A percentile compares a stretch with the other conserved stretches of the same genome.
Conservation (phyloP, 441 rosid genomes). For the Brassica hybrid region DNA sequence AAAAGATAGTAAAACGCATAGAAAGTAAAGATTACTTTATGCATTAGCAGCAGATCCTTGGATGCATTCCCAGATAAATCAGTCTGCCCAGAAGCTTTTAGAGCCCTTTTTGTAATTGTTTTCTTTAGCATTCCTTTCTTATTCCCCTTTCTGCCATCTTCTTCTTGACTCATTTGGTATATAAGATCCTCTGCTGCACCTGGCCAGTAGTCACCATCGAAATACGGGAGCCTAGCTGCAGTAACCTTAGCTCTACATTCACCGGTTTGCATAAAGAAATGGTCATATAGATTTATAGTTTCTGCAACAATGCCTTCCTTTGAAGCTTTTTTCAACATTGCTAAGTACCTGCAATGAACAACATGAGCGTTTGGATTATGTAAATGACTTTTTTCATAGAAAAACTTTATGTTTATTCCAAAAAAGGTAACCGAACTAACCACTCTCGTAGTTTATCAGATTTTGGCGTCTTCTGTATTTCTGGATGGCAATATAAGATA, state of each 20-base stretch:
- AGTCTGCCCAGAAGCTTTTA: conserved; percentile 97
- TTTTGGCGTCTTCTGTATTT: conserved; percentile 99
- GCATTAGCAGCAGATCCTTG: conserved; percentile 95
- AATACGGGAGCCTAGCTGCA: conserved; percentile 98
- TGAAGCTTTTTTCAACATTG: conserved; percentile 89
- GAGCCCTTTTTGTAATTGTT: conserved; percentile 90
- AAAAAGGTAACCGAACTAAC: conserved; percentile 54
- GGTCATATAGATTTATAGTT: conserved; percentile 90
- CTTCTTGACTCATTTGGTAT: conserved; percentile 94
- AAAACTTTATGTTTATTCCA: too few species aligned
- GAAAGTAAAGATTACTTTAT: conserved; percentile 63
- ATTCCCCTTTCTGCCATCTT: conserved; percentile 92
- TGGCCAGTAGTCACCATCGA: conserved; percentile 99
- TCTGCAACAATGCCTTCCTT: conserved; percentile 92
- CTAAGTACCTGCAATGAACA: conserved; percentile 71
- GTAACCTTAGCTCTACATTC: conserved; percentile 96
- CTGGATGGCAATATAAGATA: conserved; percentile 98
- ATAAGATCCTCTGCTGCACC: conserved; percentile 99
- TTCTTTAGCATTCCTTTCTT: conserved; percentile 90
- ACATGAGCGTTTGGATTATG: neutral
- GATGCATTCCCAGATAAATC: conserved; percentile 97
- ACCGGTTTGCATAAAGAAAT: conserved; percentile 83
- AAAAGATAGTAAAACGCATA: conserved; percentile 6
- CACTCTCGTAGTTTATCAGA: conserved; percentile 99
- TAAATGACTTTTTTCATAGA: too few species aligned